A percentile compares a stretch with the other conserved stretches of the same genome.
Evolutionary conservation across 352 stramenopile species (phyloP).

Genomic region (Pythium dissimile): DNA sequence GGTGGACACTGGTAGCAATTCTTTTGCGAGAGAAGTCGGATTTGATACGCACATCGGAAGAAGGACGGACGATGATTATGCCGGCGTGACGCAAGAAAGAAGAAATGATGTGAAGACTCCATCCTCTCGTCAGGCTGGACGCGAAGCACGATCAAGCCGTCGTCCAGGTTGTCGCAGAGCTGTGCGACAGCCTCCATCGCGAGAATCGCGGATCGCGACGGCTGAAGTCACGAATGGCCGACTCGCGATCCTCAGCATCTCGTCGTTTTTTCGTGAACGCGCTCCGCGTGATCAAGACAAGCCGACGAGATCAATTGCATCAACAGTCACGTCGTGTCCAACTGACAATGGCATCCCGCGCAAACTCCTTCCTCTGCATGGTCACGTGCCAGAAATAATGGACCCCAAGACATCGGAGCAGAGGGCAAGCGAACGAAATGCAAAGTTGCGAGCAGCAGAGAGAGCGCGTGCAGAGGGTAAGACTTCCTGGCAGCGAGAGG

Average conservation of each 20-base stretch:
- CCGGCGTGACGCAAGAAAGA: no score
- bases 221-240: background rate
- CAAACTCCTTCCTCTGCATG: background rate
- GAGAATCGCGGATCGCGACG: background rate
- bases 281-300: background rate
- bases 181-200: background rate
- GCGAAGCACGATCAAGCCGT: no score
- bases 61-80: no score
- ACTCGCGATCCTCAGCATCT: slow-evolving; percentile 5
- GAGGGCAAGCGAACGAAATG: background rate
- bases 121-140: no score
- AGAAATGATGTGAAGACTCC: no score
- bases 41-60: no score
- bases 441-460: background rate
- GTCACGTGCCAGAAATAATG: background rate
- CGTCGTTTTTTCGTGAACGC: background rate
- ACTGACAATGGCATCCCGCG: background rate
- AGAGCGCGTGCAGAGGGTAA: background rate
- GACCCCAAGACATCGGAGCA: background rate
- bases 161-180: background rate
- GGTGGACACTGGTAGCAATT: no score
- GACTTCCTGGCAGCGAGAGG: background rate
- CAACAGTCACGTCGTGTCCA: background rate
- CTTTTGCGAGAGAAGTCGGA: no score
- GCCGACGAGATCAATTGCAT: background rate